Evolutionary conservation across 164 flowering plant species (phyloP), one percentile per base, ranked within the genome.

Genomic region (Dillenia turbinata): DNA sequence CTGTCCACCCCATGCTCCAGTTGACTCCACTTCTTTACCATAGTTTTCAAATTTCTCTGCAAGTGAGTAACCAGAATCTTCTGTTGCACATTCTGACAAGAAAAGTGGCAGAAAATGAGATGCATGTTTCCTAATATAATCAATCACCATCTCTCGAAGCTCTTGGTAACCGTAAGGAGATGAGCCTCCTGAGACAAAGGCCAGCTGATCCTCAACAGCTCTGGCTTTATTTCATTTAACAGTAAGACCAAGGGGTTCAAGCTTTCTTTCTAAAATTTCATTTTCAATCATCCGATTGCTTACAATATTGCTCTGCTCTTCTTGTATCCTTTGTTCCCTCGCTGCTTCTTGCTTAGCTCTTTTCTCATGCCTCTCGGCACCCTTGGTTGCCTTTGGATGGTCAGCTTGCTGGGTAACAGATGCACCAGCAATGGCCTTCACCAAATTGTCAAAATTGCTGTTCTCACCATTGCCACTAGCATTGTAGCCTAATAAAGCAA

Each of bases 1-100:
- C 60, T 94, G 97, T 19, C 99, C 96, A 57, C 97, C 99, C 99
- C 96, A 91, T 5, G 89, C 90, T 5, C 96, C 89, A 0, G 93
- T 89, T 17, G 83, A 83, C 67, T 91, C 96, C 44, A 87, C 83
- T 68, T 91, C 96, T 58, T 56, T 77, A 63, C 99, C 87, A 66
- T 94, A 85, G 5, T 75, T 77, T 69, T 87, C 86, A 67, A 90
- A 94, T 60, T 67, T 80, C 69, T 81, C 90, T 11, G 69, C 69
- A 12, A 66, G 64, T 1, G 92, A 77, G 26, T 53, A 54, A 54
- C 82, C 86, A 44, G 85, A 71, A 52, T 80, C 86, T 56, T 78
- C 87, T 16, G 53, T 60, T 19, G 50, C 64, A 72, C 72, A 81
- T 9, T 91, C 96, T 11, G 93, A 85, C 9, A 81, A 74, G 71